Conservation (phyloP, 768 basidiomycete genomes). For the Rhodotorula toruloides region DNA sequence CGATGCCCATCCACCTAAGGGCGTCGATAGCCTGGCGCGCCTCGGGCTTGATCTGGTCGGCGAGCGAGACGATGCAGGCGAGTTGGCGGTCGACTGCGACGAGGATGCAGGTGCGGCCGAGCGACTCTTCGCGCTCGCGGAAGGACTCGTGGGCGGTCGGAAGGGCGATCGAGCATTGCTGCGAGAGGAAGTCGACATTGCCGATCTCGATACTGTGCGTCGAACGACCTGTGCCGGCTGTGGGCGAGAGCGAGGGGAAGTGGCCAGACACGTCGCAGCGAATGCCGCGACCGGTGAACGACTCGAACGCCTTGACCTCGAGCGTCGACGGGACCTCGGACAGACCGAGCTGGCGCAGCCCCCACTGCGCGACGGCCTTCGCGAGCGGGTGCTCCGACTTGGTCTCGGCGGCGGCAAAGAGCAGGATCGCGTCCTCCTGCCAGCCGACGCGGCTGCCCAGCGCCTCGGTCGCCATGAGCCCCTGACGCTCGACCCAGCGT, state of each 20-base stretch:
- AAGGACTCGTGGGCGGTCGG: conserved; percentile 62
- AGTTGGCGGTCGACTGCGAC: conserved; percentile 65
- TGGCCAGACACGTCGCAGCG: conserved; percentile 57
- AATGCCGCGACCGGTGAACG: conserved; percentile 82
- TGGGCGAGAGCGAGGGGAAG: conserved; percentile 33
- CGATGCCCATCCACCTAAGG: conserved; percentile 80
- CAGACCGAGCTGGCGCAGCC: conserved; percentile 58
- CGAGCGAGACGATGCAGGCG: conserved; percentile 72
- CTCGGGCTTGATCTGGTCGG: conserved; percentile 80
- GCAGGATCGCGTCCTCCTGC: conserved; percentile 57
- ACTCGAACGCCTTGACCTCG: conserved; percentile 70
- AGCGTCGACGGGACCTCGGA: conserved; percentile 54
- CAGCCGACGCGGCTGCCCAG: conserved; percentile 10
- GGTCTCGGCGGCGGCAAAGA: conserved; percentile 80
- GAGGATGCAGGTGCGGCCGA: conserved; percentile 80
- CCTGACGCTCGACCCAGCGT: conserved; percentile 56
- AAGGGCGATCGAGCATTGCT: conserved; percentile 50
- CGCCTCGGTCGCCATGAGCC: conserved; percentile 6
- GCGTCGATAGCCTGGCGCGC: conserved; percentile 76
- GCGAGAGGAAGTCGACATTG: conserved; percentile 60
- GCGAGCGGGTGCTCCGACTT: conserved; percentile 95
- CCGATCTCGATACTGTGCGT: conserved; percentile 60
- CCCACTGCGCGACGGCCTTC: conserved; percentile 79
- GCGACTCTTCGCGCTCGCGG: conserved; percentile 62
- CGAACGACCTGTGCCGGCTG: conserved; percentile 46